Evolutionary conservation across 345 rosid species (phyloP).

Genomic region (Linum tenue): DNA sequence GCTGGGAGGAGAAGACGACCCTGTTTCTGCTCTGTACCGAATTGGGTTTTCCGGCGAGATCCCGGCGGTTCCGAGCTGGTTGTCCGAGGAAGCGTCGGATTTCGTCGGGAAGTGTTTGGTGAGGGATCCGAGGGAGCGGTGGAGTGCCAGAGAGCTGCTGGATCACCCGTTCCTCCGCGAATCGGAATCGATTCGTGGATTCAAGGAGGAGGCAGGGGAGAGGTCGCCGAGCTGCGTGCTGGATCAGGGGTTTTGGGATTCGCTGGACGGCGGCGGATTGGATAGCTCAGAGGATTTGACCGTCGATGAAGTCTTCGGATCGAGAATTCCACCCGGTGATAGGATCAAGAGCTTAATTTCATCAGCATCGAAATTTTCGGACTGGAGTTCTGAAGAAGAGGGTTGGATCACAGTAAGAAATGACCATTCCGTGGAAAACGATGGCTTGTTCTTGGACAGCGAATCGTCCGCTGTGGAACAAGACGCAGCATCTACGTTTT

Average conservation of each 20-base stretch:
- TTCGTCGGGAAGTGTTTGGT: constrained; percentile 49
- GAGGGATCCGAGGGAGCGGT: constrained; percentile 41
- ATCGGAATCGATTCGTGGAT: too few relatives aligned
- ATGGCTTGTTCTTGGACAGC: neutral
- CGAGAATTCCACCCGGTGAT: neutral
- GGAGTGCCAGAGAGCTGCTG: constrained; percentile 40
- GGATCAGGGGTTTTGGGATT: too few relatives aligned
- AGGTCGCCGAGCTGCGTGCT: too few relatives aligned
- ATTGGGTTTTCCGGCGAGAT: constrained; percentile 36
- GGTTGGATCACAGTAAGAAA: neutral
- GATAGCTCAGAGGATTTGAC: too few relatives aligned
- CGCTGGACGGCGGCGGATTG: too few relatives aligned
- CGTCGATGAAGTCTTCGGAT: too few relatives aligned
- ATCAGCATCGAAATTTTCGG: neutral
- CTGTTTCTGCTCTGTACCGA: constrained; percentile 34
- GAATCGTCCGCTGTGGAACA: neutral
- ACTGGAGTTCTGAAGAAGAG: neutral
- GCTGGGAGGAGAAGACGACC: constrained; percentile 14
- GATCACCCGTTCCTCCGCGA: constrained; percentile 31
- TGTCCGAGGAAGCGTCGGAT: constrained; percentile 47
- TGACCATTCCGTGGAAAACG: neutral
- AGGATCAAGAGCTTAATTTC: neutral
- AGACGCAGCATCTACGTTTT: neutral
- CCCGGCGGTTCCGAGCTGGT: constrained; percentile 38
- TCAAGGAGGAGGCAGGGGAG: too few relatives aligned